Conservation (phyloP, 1,284 basidiomycete genomes). For the Heterobasidion annosum region DNA sequence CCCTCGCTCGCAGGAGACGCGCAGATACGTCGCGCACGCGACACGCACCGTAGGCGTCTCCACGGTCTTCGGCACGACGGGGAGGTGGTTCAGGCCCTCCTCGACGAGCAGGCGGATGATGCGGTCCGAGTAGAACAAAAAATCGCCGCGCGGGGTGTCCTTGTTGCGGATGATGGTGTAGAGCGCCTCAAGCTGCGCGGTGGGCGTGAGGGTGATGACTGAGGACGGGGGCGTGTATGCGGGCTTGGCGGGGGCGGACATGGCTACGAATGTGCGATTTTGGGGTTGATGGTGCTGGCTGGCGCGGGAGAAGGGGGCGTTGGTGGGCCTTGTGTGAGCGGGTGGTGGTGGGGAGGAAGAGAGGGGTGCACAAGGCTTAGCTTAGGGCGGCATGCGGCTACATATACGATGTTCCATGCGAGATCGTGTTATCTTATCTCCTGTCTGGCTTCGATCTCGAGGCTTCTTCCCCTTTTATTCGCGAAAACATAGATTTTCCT, state of each 20-base stretch:
- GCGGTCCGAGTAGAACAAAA: conserved; percentile 90
- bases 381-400: background rate
- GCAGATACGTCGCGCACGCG: too few relatives aligned
- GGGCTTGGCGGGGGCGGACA: background rate
- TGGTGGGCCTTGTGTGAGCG: background rate
- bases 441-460: too few relatives aligned
- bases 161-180: conserved; percentile 94
- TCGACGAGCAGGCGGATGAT: conserved; percentile 72
- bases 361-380: background rate
- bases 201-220: conserved; percentile 81
- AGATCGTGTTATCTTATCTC: too few relatives aligned
- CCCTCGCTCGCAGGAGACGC: background rate
- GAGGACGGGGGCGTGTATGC: conserved; percentile 41
- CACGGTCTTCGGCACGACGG: conserved; percentile 79
- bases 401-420: too few relatives aligned
- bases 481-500: too few relatives aligned
- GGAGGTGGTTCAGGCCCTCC: conserved; percentile 93
- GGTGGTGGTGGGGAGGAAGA: background rate
- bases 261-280: background rate
- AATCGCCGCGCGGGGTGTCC: conserved; percentile 83
- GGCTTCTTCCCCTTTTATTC: too few relatives aligned
- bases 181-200: conserved; percentile 88
- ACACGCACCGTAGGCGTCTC: conserved; percentile 67
- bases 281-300: background rate
- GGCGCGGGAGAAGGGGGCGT: background rate